A percentile compares a stretch with the other conserved stretches of the same genome.
phyloP scores from a whole-genome alignment of 441 rosid species.

The Metrosideros polymorpha region DNA sequence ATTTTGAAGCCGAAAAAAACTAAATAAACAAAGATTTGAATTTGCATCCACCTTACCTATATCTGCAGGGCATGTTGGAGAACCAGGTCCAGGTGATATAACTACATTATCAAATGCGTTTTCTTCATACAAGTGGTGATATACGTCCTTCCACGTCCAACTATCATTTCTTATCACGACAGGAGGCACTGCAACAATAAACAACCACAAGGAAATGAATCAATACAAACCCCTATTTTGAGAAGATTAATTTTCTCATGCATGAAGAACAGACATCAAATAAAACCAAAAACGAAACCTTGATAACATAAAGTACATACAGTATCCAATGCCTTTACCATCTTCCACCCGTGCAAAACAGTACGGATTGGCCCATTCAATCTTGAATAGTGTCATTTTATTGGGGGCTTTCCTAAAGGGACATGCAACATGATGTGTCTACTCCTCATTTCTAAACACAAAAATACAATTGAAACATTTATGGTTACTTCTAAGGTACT shows the following conservation, averaged over 20 bases:
- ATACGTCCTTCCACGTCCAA: conserved; percentile 74
- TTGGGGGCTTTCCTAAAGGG: background rate
- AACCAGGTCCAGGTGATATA: conserved; percentile 97
- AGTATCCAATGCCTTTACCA: background rate
- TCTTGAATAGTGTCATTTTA: background rate
- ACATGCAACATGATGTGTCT: background rate
- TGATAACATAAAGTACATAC: background rate
- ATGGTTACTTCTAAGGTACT: background rate
- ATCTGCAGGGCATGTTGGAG: conserved; percentile 73
- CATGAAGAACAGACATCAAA: background rate
- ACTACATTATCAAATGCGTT: conserved; percentile 81
- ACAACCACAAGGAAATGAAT: conserved; percentile 1
- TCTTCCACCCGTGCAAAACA: background rate
- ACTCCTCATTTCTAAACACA: background rate
- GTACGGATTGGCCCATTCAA: background rate
- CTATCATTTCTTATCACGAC: conserved; percentile 82
- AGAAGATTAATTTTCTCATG: background rate
- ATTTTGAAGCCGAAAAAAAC: background rate
- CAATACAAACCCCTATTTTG: background rate
- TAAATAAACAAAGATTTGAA: background rate
- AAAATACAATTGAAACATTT: background rate
- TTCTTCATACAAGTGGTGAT: conserved; percentile 52
- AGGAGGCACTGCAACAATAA: conserved; percentile 65
- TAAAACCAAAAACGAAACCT: background rate
- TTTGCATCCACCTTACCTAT: conserved; percentile 36